Evolutionary conservation across 208 protist genomes (phyloP), one percentile per base, ranked within the genome.

Genomic region (Phytomonas serpens): DNA sequence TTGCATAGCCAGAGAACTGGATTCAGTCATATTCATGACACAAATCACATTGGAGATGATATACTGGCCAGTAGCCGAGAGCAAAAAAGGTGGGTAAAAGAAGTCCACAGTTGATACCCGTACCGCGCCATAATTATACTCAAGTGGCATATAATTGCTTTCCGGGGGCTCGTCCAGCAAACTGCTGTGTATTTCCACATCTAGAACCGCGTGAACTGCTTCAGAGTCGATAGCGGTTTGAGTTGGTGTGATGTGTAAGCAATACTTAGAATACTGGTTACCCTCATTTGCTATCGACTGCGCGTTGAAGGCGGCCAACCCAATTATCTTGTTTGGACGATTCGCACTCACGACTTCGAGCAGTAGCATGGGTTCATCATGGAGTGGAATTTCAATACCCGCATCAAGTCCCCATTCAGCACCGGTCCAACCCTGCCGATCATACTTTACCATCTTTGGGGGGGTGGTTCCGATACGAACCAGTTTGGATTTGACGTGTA

Each of bases 11-110:
- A 96, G 77, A 47, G 87, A 86, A 74, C 83, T 87, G 19, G 83
- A 85, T 68, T 93, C 86, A 14, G 88, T 96, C 83, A 92, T 90
- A 74, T 96, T 96, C 86, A 93, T 93, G 31, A 82, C 90, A 70
- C 86, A 93, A 34, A 96, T 70, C 23, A 93, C 85, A 74, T 88
- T 96, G 16, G 86, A 92, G 33, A 96, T 85, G 36, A 93, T 86
- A 77, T 93, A 96, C 73, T 90, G 81, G 2, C 90, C 88, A 2
- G 77, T 73, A 31, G 77, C 81, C 2, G 84, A 86, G 36, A 93
- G 80, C 37, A 93, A 75, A 68, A 93, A 93, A 27, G 90, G 81
- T 14, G 90, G 90, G 71, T 89, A 96, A 74, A 90, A 93, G 62
- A 96, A 89, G 71, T 95, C 86, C 19, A 91, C 61, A 11, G 87